These are phyloP conservation scores for Aspergillus saccharolyticus DNA, from an alignment of 495 filamentous ascomycete genomes.

Conservation along the genomic window DNA sequence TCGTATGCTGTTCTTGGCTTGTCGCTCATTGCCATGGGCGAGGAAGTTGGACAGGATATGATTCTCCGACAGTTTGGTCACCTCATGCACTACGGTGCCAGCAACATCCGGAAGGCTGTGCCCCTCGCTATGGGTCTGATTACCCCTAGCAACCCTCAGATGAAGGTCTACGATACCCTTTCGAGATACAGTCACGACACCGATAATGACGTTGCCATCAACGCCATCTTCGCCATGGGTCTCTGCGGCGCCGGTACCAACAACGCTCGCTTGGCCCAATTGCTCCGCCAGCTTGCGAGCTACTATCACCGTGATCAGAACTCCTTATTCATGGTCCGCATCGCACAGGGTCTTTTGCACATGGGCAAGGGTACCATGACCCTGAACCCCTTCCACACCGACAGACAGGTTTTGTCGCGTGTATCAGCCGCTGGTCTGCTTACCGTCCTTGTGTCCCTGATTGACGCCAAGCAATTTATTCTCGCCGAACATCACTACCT, in stretches of 20 bases:
- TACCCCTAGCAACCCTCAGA: conserved; percentile 96
- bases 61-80: conserved; percentile 95
- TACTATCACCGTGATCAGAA: conserved; percentile 97
- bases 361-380: conserved; percentile 99
- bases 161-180: conserved; percentile 99
- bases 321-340: conserved; percentile 97
- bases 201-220: conserved; percentile 96
- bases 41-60: conserved; percentile 98
- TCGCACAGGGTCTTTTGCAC: conserved; percentile 94
- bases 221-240: conserved; percentile 99
- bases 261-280: conserved; percentile 92
- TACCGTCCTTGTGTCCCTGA: conserved; percentile 82
- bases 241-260: conserved; percentile 95
- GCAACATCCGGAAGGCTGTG: conserved; percentile 93
- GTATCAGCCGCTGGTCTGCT: conserved; percentile 88
- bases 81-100: conserved; percentile 97
- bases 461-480: conserved; percentile 93
- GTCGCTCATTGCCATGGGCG: conserved; percentile 93
- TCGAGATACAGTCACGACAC: conserved; percentile 99
- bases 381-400: conserved; percentile 95
- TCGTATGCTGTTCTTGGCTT: conserved; percentile 94
- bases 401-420: conserved; percentile 88
- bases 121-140: conserved; percentile 97
- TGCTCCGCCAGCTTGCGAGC: conserved; percentile 88
- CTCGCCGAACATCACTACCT: conserved; percentile 86